phyloP scores from a whole-genome alignment of 352 stramenopile species.

The Phytophthora podocarpi region DNA sequence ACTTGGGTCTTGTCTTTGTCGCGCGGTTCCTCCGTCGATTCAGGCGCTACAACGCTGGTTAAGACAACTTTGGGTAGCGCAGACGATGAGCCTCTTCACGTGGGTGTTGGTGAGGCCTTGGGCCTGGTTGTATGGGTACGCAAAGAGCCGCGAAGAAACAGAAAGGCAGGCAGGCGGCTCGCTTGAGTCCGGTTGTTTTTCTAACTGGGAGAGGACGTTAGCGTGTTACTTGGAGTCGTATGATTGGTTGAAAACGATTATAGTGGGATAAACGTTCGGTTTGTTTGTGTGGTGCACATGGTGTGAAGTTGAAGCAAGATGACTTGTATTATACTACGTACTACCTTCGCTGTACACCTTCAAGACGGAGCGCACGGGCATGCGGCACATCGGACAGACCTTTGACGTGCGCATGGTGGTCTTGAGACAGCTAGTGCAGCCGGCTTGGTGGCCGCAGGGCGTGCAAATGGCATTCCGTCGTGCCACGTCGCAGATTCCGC shows the following conservation, averaged over 20 bases:
- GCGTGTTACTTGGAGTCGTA: conserved; percentile 4
- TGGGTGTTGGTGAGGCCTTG: background rate
- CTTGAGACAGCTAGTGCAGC: conserved; percentile 54
- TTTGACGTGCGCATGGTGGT: conserved; percentile 32
- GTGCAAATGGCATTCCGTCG: conserved; percentile 62
- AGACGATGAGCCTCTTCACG: background rate
- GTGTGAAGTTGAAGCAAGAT: too few species aligned
- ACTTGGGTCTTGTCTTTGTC: conserved; percentile 6
- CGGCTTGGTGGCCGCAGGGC: conserved; percentile 66
- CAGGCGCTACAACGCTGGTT: background rate
- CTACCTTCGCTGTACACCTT: conserved; percentile 40
- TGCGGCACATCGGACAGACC: conserved; percentile 55
- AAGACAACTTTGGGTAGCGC: background rate
- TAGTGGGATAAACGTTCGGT: conserved; percentile 10
- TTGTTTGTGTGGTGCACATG: conserved; percentile 8
- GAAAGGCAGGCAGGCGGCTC: background rate
- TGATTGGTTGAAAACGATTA: conserved; percentile 21
- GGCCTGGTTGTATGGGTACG: background rate
- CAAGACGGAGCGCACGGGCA: conserved; percentile 41
- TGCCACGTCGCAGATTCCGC: conserved; percentile 63
- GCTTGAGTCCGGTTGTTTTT: conserved; percentile 2
- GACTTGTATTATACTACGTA: background rate
- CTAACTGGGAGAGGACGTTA: conserved; percentile 24
- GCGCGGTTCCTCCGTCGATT: conserved; percentile 13
- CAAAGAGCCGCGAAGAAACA: background rate